phyloP scores from a whole-genome alignment of 2,329 filamentous ascomycete species.

The Beauveria bassiana region DNA sequence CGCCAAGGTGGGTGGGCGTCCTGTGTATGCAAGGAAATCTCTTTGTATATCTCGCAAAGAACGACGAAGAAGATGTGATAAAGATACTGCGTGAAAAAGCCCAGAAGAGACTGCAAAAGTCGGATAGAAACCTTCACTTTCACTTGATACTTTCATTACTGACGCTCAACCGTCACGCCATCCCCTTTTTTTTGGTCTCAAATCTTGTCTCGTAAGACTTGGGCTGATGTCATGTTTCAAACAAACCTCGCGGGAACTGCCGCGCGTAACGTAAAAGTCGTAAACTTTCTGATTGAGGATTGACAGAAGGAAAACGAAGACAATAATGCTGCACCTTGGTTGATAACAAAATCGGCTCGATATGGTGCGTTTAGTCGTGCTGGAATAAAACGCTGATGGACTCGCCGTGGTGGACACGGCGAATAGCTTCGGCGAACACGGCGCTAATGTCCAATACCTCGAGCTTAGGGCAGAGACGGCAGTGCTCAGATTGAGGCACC shows the following conservation, averaged over 20 bases:
- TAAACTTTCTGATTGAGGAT: background rate
- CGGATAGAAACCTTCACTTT: background rate
- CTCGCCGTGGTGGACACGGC: constrained; percentile 93
- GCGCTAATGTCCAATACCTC: constrained; percentile 85
- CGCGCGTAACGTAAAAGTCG: background rate
- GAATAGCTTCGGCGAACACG: constrained; percentile 91
- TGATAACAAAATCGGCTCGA: background rate
- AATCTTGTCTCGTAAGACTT: background rate
- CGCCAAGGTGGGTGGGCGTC: background rate
- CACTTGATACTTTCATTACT: background rate
- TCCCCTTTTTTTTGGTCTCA: background rate
- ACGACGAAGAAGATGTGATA: background rate
- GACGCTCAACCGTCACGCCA: background rate
- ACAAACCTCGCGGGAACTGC: background rate
- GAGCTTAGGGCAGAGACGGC: constrained; percentile 72
- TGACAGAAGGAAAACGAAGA: background rate
- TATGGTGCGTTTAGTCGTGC: constrained; percentile 18
- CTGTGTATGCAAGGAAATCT: background rate
- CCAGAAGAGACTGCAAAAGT: background rate
- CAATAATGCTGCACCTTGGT: background rate
- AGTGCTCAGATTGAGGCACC: constrained; percentile 80
- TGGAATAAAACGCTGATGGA: constrained; percentile 89
- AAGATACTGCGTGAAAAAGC: background rate
- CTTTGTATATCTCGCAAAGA: constrained; percentile 11
- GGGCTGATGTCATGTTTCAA: background rate